Base-by-base conservation (phyloP, 2,329 filamentous ascomycete genomes). In the Biscogniauxia marginata region DNA sequence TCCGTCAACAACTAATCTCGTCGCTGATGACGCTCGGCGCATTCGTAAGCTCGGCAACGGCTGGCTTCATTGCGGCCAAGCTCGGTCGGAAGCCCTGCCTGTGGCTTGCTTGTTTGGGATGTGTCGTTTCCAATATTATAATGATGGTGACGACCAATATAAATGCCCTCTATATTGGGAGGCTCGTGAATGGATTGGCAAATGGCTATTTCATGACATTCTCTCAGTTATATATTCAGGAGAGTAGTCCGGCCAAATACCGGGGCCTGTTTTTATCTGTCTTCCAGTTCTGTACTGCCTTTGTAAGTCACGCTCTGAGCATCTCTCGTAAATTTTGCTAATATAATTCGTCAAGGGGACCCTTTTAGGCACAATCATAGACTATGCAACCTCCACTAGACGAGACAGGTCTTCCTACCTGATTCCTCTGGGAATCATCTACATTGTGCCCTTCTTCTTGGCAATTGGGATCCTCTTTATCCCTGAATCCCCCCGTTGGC, bases 141-240 rank as follows among this genome's bases (percentile, higher is more conserved):
- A 84, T 84, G 82, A 84, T 84, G 80, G 74, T 77, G 3, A 83
- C 80, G 0, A 76, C 73, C 6, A 67, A 72, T 54, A 82, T 85
- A 39, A 79, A 74, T 16, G 79, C 76, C 1, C 75, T 85, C 4
- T 84, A 85, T 55, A 74, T 76, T 21, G 82, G 80, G 8, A 77
- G 82, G 39, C 68, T 84, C 6, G 65, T 84, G 16, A 81, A 84
- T 54, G 83, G 83, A 2, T 56, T 84, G 4, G 79, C 80, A 5
- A 84, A 84, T 62, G 82, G 81, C 3, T 77, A 82, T 63, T 79
- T 83, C 65, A 82, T 84, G 80, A 83, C 80, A 1, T 84, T 79
- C 57, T 75, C 76, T 1, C 78, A 80, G 55, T 66, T 81, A 0
- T 80, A 79, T 59, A 72, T 82, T 13, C 79, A 81, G 61, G 74